Evolutionary conservation across 169 alveolate species (phyloP), one percentile per base, ranked within the genome.

Genomic region (Blepharisma undulans): DNA sequence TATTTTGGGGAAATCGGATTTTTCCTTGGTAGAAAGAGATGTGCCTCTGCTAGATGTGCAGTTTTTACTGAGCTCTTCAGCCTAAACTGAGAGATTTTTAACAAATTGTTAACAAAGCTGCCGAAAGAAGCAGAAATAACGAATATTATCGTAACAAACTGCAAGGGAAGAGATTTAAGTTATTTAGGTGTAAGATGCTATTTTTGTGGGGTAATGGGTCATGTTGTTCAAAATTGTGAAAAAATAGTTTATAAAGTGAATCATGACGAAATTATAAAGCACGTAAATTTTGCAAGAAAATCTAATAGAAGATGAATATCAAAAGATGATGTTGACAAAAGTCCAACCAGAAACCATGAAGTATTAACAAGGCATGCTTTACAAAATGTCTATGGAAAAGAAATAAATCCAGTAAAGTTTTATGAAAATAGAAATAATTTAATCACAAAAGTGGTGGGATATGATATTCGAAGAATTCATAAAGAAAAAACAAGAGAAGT

Each of bases 1-100:
- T 72, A 36, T n/a, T 91, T 91, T 33, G 93, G 93, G 30, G 91
- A 85, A 76, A 76, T 91, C 7, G 60, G 87, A 27, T 91, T 91
- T 91, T 91, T 91, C 74, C 30, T 89, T 10, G 84, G 89, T 0
- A 3, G n/a, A 21, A 22, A 74, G 14, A 84, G 93, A 60, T 72
- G 76, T 18, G 88, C 89, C 18, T 71, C 93, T 27, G 84, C 84
- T 14, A 32, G 85, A 6, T 74, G 87, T 1, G 16, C 74, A 14
- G 36, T 60, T 33, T 84, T 66, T 60, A 32, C 92, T 25, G 90
- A 84, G 12, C 34, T 84, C 19, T 59, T 84, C 10, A 60, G 33
- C 10, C 33, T 84, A 2, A 33, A 32, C 14, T 48, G 66, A 48
- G 66, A 48, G 66, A 5, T 48, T 2, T 48, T 48, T 48, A 48